Evolutionary conservation across 2,329 filamentous ascomycete species (phyloP).

Genomic region (Monosporascus sp.): DNA sequence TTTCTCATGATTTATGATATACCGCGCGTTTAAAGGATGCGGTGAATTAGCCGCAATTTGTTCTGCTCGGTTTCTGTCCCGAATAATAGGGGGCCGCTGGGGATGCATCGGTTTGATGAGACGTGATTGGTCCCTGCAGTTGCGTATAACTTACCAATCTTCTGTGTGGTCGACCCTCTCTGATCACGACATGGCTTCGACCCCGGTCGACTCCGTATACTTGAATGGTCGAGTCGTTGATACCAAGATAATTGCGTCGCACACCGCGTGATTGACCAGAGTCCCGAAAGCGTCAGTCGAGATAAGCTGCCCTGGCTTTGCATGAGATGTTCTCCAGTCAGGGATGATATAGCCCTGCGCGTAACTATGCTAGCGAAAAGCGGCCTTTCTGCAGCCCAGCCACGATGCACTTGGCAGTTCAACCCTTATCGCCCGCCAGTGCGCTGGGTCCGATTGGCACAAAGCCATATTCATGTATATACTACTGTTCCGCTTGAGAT

Average conservation of each 20-base stretch:
- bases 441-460: no score
- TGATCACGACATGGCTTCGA: background rate
- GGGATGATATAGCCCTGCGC: background rate
- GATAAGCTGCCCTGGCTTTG: background rate
- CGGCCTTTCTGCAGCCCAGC: no score
- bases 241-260: background rate
- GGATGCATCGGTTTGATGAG: background rate
- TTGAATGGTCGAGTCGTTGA: background rate
- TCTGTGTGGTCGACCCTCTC: background rate
- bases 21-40: no score
- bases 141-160: background rate
- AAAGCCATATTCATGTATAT: no score
- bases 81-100: background rate
- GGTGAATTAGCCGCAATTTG: no score
- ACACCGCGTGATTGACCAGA: background rate
- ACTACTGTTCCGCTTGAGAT: no score
- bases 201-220: background rate
- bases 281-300: background rate
- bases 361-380: constrained; percentile 1
- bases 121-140: background rate
- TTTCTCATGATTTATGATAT: no score
- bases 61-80: no score
- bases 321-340: background rate
- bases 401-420: no score
- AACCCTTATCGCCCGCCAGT: no score